These are phyloP conservation scores for Xerocomellus intermedius DNA, from an alignment of 768 basidiomycete species.

Conservation along the genomic window DNA sequence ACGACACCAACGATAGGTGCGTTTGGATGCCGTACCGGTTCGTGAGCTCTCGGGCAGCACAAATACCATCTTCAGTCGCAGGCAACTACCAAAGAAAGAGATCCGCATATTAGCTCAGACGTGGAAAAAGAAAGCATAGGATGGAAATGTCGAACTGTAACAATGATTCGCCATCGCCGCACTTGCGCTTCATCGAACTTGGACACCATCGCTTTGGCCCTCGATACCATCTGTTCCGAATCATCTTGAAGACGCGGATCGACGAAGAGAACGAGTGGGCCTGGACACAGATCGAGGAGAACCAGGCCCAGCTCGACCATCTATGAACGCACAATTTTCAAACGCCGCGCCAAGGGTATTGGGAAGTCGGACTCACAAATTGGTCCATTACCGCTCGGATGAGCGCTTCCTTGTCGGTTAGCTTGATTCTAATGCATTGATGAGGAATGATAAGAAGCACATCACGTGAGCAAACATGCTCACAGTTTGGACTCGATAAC, in stretches of 20 bases:
- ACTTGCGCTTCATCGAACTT: conserved; percentile 43
- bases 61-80: conserved; percentile 53
- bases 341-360: neutral
- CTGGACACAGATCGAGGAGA: conserved; percentile 43
- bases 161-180: conserved; percentile 39
- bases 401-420: conserved; percentile 16
- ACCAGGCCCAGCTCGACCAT: conserved; percentile 49
- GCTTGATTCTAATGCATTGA: conserved; percentile 7
- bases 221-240: conserved; percentile 37
- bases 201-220: conserved; percentile 41
- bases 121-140: neutral
- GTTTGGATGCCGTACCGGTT: conserved; percentile 41
- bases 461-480: neutral
- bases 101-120: neutral
- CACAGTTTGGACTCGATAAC: conserved; percentile 29
- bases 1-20: conserved; percentile 53
- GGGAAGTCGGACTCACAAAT: conserved; percentile 30
- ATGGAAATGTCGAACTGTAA: conserved; percentile 42
- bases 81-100: conserved; percentile 43
- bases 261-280: conserved; percentile 50
- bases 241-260: conserved; percentile 47
- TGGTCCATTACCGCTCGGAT: conserved; percentile 22
- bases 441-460: neutral
- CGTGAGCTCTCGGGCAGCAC: conserved; percentile 43
- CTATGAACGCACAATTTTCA: conserved; percentile 30